These are phyloP conservation scores for Nasturtium officinale DNA, from an alignment of 345 rosid species.

Conservation along the genomic window DNA sequence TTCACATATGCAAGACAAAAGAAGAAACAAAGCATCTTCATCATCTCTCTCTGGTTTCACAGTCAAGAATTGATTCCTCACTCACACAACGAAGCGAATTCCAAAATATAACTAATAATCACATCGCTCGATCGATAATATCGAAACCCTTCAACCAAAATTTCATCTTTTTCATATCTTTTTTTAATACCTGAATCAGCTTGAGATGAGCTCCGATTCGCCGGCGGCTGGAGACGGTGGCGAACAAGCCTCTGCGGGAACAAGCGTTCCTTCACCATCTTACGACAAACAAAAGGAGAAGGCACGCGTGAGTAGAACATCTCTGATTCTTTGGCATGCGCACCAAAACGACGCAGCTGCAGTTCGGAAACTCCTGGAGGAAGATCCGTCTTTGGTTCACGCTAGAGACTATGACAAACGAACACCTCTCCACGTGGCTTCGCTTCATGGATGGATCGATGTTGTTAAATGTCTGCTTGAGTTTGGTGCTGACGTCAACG, in stretches of 20 bases:
- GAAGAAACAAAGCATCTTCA: slow-evolving; percentile 13
- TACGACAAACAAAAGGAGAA: slow-evolving; percentile 87
- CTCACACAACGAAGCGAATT: slow-evolving; percentile 25
- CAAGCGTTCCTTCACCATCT: slow-evolving; percentile 43
- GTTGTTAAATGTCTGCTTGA: slow-evolving; percentile 87
- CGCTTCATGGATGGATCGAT: slow-evolving; percentile 94
- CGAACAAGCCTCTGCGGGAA: slow-evolving; percentile 38
- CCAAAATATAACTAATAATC: slow-evolving; percentile 1
- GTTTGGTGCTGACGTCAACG: slow-evolving; percentile 95
- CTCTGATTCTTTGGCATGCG: slow-evolving; percentile 95
- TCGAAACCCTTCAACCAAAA: neutral
- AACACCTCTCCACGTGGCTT: slow-evolving; percentile 95
- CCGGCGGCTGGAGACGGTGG: slow-evolving; percentile 47
- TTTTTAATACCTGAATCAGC: slow-evolving; percentile 13
- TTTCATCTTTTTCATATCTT: neutral
- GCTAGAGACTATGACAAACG: slow-evolving; percentile 94
- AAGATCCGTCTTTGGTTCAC: slow-evolving; percentile 77
- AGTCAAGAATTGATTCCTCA: slow-evolving; percentile 32
- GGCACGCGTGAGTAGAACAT: slow-evolving; percentile 96
- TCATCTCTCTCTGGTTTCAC: slow-evolving; percentile 5
- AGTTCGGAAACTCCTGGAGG: slow-evolving; percentile 90
- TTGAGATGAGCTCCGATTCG: slow-evolving; percentile 58
- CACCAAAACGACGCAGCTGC: slow-evolving; percentile 91
- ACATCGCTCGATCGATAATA: neutral
- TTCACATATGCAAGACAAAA: slow-evolving; percentile 26